Percentiles rank a stretch among this genome's conserved stretches.
phyloP scores from a whole-genome alignment of 768 basidiomycete genomes.

The Hericium alpestre region DNA sequence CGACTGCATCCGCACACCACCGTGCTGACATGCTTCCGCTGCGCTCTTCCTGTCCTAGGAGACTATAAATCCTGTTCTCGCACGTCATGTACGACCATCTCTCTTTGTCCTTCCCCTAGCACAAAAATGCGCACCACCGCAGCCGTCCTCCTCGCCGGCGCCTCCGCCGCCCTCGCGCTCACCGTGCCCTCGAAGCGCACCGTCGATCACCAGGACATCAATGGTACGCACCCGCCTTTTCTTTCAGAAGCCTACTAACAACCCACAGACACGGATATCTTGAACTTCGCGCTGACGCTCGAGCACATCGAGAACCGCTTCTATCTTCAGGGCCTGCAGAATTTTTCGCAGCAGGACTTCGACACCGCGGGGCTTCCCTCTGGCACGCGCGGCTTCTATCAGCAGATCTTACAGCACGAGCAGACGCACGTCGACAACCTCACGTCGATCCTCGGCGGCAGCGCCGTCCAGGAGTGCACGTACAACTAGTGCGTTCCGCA shows the following conservation, averaged over 20 bases:
- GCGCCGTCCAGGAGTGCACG: conserved; percentile 40
- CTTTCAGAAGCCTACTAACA: background rate
- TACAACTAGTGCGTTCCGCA: conserved; percentile 42
- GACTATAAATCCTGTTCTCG: too few species aligned
- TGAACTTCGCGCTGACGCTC: conserved; percentile 39
- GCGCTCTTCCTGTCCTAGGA: too few species aligned
- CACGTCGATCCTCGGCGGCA: conserved; percentile 26
- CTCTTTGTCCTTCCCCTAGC: too few species aligned
- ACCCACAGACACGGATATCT: conserved; percentile 17
- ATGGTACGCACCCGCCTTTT: too few species aligned
- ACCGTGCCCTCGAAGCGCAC: too few species aligned
- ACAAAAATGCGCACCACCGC: too few species aligned
- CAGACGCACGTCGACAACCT: conserved; percentile 44
- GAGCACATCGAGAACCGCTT: conserved; percentile 39
- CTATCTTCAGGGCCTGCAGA: conserved; percentile 31
- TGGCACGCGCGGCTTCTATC: conserved; percentile 39
- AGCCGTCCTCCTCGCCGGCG: too few species aligned
- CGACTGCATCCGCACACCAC: too few species aligned
- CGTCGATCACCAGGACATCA: too few species aligned
- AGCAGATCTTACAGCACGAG: conserved; percentile 48
- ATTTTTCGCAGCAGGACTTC: conserved; percentile 38
- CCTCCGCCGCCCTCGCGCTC: too few species aligned
- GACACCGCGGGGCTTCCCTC: conserved; percentile 33
- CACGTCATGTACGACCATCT: too few species aligned
- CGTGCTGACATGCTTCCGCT: too few species aligned